A percentile compares a stretch with the other conserved stretches of the same genome.
phyloP scores from a whole-genome alignment of 2,329 filamentous ascomycete species.

The Clarireedia homoeocarpa region DNA sequence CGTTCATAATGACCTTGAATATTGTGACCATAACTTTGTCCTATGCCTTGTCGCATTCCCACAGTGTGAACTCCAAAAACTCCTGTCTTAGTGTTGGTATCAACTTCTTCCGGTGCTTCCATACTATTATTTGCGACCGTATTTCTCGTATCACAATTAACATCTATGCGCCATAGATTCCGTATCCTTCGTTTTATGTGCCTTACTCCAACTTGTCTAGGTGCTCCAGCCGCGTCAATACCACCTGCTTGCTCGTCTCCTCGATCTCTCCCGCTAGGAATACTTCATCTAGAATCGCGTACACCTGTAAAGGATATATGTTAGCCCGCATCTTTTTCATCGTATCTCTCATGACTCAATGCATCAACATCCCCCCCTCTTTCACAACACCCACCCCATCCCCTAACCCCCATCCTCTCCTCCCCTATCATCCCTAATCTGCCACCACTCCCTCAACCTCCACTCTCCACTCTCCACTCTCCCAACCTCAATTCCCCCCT shows the following conservation, averaged over 20 bases:
- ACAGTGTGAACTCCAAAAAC: no score
- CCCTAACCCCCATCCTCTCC: not conserved
- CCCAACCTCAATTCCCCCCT: not conserved
- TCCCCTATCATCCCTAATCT: not conserved
- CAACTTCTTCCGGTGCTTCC: no score
- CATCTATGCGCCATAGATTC: not conserved
- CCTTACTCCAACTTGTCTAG: conserved; percentile 83
- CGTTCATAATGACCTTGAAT: no score
- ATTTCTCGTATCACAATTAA: not conserved
- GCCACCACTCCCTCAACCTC: no score
- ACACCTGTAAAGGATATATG: conserved; percentile 52
- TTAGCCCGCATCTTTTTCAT: not conserved
- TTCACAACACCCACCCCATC: not conserved
- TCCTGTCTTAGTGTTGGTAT: no score
- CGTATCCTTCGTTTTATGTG: not conserved
- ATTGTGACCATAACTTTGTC: no score
- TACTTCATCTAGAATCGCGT: conserved; percentile 96
- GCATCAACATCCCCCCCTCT: not conserved
- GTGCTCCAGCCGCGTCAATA: conserved; percentile 88
- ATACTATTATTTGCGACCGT: no score
- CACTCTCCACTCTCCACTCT: not conserved
- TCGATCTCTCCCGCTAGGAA: conserved; percentile 97
- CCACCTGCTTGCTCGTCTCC: conserved; percentile 97
- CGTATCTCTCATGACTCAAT: no score
- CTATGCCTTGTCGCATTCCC: no score